phyloP scores from a whole-genome alignment of 164 flowering plant species.

The Vitis vinifera region ASM3070453v1 NC_081808.1:8957501-8958000 shows the following conservation, averaged over 20 bases:
- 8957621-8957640: constrained; percentile 37
- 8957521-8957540: constrained; percentile 30
- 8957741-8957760: constrained; percentile 33
- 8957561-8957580: constrained; percentile 32
- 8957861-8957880: constrained; percentile 27
- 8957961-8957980: neutral
- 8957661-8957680: constrained; percentile 29
- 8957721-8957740: constrained; percentile 29
- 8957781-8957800: constrained; percentile 26
- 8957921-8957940: constrained; percentile 4
- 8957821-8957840: constrained; percentile 28
- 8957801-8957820: constrained; percentile 30
- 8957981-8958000: constrained; percentile 16
- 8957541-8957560: constrained; percentile 30
- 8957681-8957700: constrained; percentile 19
- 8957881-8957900: constrained; percentile 19
- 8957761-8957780: constrained; percentile 28
- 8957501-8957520: constrained; percentile 23
- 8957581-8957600: constrained; percentile 32
- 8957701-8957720: constrained; percentile 13
- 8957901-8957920: constrained; percentile 1
- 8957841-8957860: constrained; percentile 21
- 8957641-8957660: constrained; percentile 24
- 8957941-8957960: neutral
- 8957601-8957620: constrained; percentile 26